Percentiles rank a stretch among this genome's conserved stretches.
These are phyloP conservation scores for Syzygium malaccense DNA, from an alignment of 441 rosid genomes.

Conservation along the genomic window DNA sequence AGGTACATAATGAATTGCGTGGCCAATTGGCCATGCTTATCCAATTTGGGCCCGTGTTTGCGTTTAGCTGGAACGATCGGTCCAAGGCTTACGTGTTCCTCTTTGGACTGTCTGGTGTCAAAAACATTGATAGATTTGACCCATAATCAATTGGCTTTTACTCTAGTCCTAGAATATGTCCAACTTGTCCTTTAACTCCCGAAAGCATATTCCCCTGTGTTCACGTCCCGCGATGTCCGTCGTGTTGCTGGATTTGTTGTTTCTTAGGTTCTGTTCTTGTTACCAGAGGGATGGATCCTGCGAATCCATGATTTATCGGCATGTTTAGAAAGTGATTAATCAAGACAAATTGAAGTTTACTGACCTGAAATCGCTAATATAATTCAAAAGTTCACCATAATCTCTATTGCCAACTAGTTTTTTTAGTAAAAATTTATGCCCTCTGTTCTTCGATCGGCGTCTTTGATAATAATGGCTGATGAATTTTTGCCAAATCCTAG, in stretches of 20 bases:
- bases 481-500: neutral
- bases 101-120: neutral
- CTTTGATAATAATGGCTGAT: neutral
- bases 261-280: neutral
- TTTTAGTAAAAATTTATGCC: fast-evolving
- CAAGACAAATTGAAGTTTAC: neutral
- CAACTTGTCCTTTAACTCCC: neutral
- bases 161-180: neutral
- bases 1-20: neutral
- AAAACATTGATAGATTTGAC: neutral
- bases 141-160: neutral
- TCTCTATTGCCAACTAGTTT: neutral
- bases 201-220: neutral
- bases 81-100: neutral
- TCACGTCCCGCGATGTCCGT: neutral
- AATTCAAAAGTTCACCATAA: neutral
- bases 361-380: neutral
- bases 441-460: neutral
- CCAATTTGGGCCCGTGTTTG: neutral
- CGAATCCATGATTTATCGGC: neutral
- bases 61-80: neutral
- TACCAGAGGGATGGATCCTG: neutral
- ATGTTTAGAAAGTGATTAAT: neutral
- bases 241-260: neutral
- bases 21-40: neutral